Evolutionary conservation across 2,329 filamentous ascomycete genomes (phyloP), one percentile per base, ranked within the genome.

Genomic region (Colletotrichum falcatum): DNA sequence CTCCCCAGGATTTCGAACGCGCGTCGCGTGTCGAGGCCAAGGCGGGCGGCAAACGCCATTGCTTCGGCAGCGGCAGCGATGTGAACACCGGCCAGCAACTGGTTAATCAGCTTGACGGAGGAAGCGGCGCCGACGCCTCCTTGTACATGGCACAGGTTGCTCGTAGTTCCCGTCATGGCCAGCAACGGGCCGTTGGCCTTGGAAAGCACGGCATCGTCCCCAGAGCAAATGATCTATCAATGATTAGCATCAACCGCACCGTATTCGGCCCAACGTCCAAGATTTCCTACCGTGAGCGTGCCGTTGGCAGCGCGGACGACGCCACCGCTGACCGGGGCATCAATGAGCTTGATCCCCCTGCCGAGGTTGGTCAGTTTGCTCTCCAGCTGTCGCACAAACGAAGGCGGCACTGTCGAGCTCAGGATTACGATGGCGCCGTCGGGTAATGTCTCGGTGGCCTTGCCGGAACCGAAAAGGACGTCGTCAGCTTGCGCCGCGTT

Each of bases 31-130:
- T 89, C 85, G 33, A 89, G 74, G 0, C 86, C 87, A 5, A 88
- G 80, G 12, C 83, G 82, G 3, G 85, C 84, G 2, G 84, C 87
- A 61, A 90, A 83, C 0, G 86, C 86, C 81, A 89, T 87, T 0
- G 85, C 86, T 76, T 90, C 88, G 20, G 83, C 83, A 3, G 87
- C 83, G 0, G 85, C 80, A 11, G 86, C 82, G 56, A 90, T 88
- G 75, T 90, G 87, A 5, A 88, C 85, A 1, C 86, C 88, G 0
- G 87, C 86, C 51, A 90, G 83, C 5, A 89, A 82, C 73, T 89
- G 86, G 74, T 89, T 86, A 60, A 89, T 84, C 58, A 89, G 83
- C 74, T 89, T 89, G 74, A 88, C 85, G 26, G 88, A 88, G 12
- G 84, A 87, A 5, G 86, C 87, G 5, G 82, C 82, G 33, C 85